Base-by-base conservation (phyloP, 495 filamentous ascomycete species). In the Penicillium nucicola region DNA sequence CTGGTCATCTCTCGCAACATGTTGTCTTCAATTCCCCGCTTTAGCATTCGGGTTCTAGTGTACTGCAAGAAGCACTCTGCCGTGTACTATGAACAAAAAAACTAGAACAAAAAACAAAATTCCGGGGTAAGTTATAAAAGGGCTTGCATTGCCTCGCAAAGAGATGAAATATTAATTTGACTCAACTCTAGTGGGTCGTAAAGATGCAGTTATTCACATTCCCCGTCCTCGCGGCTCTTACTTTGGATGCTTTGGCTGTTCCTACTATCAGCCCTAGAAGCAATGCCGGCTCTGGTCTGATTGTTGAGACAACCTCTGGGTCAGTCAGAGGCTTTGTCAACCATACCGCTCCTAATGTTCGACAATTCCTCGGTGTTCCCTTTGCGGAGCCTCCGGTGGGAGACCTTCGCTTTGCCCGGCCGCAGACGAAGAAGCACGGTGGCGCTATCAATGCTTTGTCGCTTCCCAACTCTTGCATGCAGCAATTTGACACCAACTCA, bases 291-390 rank as follows among this genome's bases (percentile, higher is more conserved):
- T 18, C 30, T 7, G 42, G 30, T 15, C 30, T 45, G 7, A 13
- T 45, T 25, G 42, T 45, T 4, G 47, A 62, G n/a, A 71, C 68
- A 18, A 59, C 59, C 15, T 61, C 54, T 18, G 68, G 68, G 12
- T 49, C 45, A 9, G 55, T 66, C 23, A 55, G 57, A 12, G 68
- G 68, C 5, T 52, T 66, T 12, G 46, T 68, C 51, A 60, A 67
- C 52, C 48, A 46, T 28, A 60, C 61, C 1, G 46, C 53, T 6
- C 68, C 68, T 8, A 44, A 61, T 38, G 60, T 65, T 10, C 47
- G 53, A 31, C 66, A 68, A 48, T 68, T 63, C 43, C 60, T 67
- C 17, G 66, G 65, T 14, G 62, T 71, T 28, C 67, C 64, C 7
- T 71, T 64, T 36, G 66, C 59, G 11, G 60, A 60, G 22, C 57